Percentiles rank a stretch among this genome's conserved stretches.
Evolutionary conservation across 2,329 filamentous ascomycete species (phyloP).

Genomic region (Nannizziopsis arthrosporioides): DNA sequence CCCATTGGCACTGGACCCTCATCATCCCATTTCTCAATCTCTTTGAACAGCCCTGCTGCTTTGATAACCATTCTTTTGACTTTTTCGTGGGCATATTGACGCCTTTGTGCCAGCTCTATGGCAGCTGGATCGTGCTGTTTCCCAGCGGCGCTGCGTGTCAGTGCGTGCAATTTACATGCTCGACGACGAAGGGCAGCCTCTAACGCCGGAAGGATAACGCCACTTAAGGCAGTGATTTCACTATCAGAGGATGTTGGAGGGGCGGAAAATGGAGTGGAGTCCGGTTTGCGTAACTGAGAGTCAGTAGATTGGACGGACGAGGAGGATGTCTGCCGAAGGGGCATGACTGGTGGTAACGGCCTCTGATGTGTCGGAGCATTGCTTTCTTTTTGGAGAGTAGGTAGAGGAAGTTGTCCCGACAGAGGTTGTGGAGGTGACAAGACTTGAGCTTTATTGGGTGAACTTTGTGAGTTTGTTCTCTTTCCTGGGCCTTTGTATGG

Average conservation of each 20-base stretch:
- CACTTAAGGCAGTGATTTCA: constrained; percentile 74
- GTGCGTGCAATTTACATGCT: constrained; percentile 42
- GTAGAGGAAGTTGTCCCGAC: constrained; percentile 20
- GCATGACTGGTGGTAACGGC: neutral
- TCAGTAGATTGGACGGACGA: constrained; percentile 5
- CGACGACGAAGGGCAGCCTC: constrained; percentile 82
- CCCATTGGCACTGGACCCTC: constrained; percentile 87
- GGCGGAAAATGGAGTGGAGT: constrained; percentile 10
- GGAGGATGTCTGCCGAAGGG: constrained; percentile 5
- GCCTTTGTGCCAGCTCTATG: constrained; percentile 44
- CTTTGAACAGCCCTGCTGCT: constrained; percentile 68
- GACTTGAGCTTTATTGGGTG: constrained; percentile 10
- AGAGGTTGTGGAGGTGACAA: constrained; percentile 13
- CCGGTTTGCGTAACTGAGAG: neutral
- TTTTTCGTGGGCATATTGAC: constrained; percentile 71
- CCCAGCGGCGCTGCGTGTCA: constrained; percentile 21
- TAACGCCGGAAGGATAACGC: constrained; percentile 84
- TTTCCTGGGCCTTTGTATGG: constrained; percentile 22
- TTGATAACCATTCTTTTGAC: constrained; percentile 72
- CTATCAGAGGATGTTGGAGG: constrained; percentile 27
- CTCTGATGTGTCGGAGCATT: constrained; percentile 12
- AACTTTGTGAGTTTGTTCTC: constrained; percentile 16
- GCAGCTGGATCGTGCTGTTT: constrained; percentile 46
- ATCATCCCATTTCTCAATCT: constrained; percentile 82
- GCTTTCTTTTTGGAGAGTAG: constrained; percentile 19